Percentiles rank a stretch among this genome's conserved stretches.
These are phyloP conservation scores for Podaxis rugospora DNA, from an alignment of 768 basidiomycete species.

Conservation along the genomic window DNA sequence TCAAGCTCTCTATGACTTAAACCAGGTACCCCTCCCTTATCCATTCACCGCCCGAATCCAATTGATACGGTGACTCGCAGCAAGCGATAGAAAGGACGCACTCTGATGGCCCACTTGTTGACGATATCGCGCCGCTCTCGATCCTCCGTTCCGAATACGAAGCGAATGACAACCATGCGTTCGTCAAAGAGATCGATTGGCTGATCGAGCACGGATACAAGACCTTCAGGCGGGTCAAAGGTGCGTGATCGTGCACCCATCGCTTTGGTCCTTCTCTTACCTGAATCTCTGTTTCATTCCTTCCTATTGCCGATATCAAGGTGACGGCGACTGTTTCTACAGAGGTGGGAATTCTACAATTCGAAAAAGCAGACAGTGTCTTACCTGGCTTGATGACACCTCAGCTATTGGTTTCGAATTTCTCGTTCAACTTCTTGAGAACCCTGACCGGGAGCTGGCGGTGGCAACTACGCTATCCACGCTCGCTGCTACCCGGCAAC, in stretches of 20 bases:
- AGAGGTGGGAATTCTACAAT: slow-evolving; percentile 49
- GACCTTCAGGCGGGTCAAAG: slow-evolving; percentile 66
- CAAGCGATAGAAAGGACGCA: slow-evolving; percentile 31
- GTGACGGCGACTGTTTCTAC: slow-evolving; percentile 93
- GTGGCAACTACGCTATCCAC: slow-evolving; percentile 47
- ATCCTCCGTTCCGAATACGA: slow-evolving; percentile 65
- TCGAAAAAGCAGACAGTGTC: neutral
- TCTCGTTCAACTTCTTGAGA: slow-evolving; percentile 61
- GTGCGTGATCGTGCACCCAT: slow-evolving; percentile 28
- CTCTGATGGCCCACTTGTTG: slow-evolving; percentile 48
- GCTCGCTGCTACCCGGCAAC: slow-evolving; percentile 42
- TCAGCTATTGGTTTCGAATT: slow-evolving; percentile 82
- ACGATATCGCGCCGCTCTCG: slow-evolving; percentile 46
- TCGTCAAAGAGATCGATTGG: slow-evolving; percentile 74
- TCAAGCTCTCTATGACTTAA: slow-evolving; percentile 19
- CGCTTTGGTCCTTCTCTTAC: too few relatives aligned
- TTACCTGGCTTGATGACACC: slow-evolving; percentile 10
- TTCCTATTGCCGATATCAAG: slow-evolving; percentile 25
- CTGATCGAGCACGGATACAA: slow-evolving; percentile 60
- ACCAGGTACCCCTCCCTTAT: slow-evolving; percentile 15
- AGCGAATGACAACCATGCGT: slow-evolving; percentile 43
- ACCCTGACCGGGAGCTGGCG: slow-evolving; percentile 38
- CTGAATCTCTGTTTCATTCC: neutral
- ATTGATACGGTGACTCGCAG: slow-evolving; percentile 11
- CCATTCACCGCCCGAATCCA: neutral